Evolutionary conservation across 495 filamentous ascomycete species (phyloP).

Genomic region (Aspergillus wentii): DNA sequence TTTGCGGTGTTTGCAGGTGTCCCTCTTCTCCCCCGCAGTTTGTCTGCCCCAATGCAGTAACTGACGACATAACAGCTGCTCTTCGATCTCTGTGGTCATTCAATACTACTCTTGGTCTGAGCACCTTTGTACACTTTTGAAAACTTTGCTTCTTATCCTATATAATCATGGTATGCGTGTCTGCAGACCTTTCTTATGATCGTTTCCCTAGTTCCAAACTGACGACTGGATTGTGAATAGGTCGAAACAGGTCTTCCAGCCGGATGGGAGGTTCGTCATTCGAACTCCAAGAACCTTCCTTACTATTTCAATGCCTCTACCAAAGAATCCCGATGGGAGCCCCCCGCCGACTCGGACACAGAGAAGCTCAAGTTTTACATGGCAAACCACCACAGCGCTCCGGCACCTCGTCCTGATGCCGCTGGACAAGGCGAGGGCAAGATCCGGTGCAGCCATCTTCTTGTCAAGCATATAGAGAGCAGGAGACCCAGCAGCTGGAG

Average conservation of each 20-base stretch:
- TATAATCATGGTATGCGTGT: slow-evolving; percentile 8
- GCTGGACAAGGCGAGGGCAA: slow-evolving; percentile 62
- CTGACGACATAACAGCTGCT: too few relatives aligned
- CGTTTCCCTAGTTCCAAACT: neutral
- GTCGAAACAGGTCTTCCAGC: slow-evolving; percentile 76
- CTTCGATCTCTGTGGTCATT: too few relatives aligned
- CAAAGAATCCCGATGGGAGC: slow-evolving; percentile 90
- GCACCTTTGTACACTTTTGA: too few relatives aligned
- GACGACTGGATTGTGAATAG: slow-evolving; percentile 20
- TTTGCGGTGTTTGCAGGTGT: neutral
- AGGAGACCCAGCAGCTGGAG: slow-evolving; percentile 88
- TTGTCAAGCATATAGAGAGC: slow-evolving; percentile 88
- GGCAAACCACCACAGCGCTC: slow-evolving; percentile 69
- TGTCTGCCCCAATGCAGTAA: too few relatives aligned
- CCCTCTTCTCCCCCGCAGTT: slow-evolving; percentile 19
- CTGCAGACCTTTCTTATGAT: neutral
- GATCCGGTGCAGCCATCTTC: slow-evolving; percentile 84
- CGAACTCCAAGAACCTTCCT: slow-evolving; percentile 93
- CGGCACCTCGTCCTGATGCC: slow-evolving; percentile 43
- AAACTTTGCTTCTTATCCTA: too few relatives aligned
- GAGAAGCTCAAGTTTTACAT: slow-evolving; percentile 92
- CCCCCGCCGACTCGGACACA: slow-evolving; percentile 76
- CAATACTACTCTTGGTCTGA: too few relatives aligned
- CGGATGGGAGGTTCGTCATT: slow-evolving; percentile 91
- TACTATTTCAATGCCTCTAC: slow-evolving; percentile 91